Percentiles rank a stretch among this genome's conserved stretches.
phyloP scores from a whole-genome alignment of 306 rosid species.

The Casuarina glauca region DNA sequence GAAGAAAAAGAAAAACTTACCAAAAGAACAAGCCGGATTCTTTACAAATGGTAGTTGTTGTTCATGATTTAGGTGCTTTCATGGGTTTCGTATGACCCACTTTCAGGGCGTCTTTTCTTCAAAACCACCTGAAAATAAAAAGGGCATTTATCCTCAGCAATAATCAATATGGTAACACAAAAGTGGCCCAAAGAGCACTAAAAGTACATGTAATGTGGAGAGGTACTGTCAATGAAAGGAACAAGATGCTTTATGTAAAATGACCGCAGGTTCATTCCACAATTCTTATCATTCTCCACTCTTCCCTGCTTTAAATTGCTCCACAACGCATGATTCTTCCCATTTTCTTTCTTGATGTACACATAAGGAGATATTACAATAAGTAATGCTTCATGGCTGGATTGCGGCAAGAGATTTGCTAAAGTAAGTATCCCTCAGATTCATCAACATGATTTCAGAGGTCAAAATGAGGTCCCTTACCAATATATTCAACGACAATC shows the following conservation, averaged over 20 bases:
- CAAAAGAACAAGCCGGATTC: slow-evolving; percentile 10
- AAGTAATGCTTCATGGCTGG: not conserved
- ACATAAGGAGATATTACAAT: not conserved
- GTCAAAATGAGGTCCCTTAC: not conserved
- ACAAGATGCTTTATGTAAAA: not conserved
- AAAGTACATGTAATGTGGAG: slow-evolving; percentile 2
- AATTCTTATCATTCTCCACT: not conserved
- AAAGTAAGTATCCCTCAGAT: not conserved
- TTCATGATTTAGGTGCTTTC: slow-evolving; percentile 40
- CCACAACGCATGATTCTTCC: not conserved
- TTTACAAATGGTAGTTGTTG: not conserved
- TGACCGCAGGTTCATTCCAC: not conserved
- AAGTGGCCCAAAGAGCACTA: not conserved
- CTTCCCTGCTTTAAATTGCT: not conserved
- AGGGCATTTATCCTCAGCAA: slow-evolving; percentile 1
- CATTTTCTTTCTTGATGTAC: not conserved
- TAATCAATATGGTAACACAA: slow-evolving; percentile 15
- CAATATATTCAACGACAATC: not conserved
- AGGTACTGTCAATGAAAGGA: not conserved
- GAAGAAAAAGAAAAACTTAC: not conserved
- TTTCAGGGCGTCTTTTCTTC: slow-evolving; percentile 44
- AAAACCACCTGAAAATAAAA: slow-evolving; percentile 40
- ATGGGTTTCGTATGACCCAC: slow-evolving; percentile 28
- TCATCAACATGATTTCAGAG: not conserved
- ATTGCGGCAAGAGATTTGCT: not conserved